Evolutionary conservation across 805 yeast species (phyloP).

Genomic region (Candida taoyuanica): DNA sequence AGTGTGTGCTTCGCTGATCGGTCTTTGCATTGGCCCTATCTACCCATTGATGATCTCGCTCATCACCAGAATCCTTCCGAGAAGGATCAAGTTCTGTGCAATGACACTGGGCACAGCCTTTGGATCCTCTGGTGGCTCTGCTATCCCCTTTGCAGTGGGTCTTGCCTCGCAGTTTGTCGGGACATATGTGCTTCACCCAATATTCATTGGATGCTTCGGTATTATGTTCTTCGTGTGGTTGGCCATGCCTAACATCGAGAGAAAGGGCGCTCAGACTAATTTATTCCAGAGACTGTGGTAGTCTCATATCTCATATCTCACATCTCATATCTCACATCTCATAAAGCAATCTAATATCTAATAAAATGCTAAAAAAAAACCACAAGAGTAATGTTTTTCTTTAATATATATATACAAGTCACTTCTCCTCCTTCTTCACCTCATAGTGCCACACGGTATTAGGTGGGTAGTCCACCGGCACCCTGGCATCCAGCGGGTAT

Average conservation of each 20-base stretch:
- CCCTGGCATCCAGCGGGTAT: constrained; percentile 78
- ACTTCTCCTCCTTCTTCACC: constrained; percentile 26
- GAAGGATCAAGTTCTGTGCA: constrained; percentile 47
- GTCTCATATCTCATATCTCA: not conserved
- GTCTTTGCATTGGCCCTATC: constrained; percentile 54
- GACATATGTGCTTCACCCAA: constrained; percentile 46
- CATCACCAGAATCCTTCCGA: constrained; percentile 41
- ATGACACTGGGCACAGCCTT: constrained; percentile 50
- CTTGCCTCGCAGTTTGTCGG: constrained; percentile 41
- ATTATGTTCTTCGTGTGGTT: constrained; percentile 37
- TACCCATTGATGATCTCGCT: constrained; percentile 48
- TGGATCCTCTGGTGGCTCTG: constrained; percentile 56
- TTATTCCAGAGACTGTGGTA: constrained; percentile 25
- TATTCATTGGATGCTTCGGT: constrained; percentile 35
- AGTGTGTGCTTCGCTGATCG: constrained; percentile 41
- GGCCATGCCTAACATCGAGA: constrained; percentile 40
- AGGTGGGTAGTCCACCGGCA: constrained; percentile 90
- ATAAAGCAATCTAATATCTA: too few relatives aligned
- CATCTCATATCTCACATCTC: too few relatives aligned
- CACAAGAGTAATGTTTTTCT: too few relatives aligned
- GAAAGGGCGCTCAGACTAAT: constrained; percentile 19
- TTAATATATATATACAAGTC: not conserved
- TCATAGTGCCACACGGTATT: constrained; percentile 72
- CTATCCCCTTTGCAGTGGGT: constrained; percentile 51
- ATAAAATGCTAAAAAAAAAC: too few relatives aligned